phyloP scores from a whole-genome alignment of 2,329 filamentous ascomycete species.

The Arthrocladium fulminans region DNA sequence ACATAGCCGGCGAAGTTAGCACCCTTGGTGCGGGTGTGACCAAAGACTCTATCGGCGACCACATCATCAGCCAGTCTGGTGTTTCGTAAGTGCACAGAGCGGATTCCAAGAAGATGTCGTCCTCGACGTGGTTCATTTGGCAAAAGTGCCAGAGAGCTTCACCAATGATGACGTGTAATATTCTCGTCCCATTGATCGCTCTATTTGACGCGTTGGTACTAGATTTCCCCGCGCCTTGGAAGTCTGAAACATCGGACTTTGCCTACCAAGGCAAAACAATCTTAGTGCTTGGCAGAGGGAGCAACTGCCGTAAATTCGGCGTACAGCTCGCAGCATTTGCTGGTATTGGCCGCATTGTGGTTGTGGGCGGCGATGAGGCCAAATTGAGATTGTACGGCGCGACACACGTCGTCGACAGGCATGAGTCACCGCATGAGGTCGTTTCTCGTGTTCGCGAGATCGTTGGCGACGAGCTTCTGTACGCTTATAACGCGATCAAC shows the following conservation, averaged over 20 bases:
- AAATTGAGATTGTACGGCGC: conserved; percentile 31
- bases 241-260: conserved; percentile 14
- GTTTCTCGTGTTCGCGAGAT: conserved; percentile 27
- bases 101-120: conserved; percentile 35
- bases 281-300: conserved; percentile 24
- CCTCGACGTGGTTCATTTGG: conserved; percentile 24
- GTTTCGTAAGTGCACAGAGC: conserved; percentile 6
- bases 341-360: conserved; percentile 33
- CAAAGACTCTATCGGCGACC: conserved; percentile 25
- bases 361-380: conserved; percentile 27
- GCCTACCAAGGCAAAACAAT: conserved; percentile 17
- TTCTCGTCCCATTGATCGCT: conserved; percentile 27
- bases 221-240: conserved; percentile 23
- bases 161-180: conserved; percentile 32
- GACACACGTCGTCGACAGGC: conserved; percentile 36
- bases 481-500: conserved; percentile 32
- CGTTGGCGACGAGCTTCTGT: conserved; percentile 33
- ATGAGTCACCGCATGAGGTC: conserved; percentile 26
- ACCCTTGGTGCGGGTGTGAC: conserved; percentile 24
- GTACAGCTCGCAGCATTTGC: conserved; percentile 22
- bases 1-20: conserved; percentile 29
- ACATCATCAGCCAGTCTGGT: conserved; percentile 26
- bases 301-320: conserved; percentile 22
- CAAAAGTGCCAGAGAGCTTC: conserved; percentile 29
- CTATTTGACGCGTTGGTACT: conserved; percentile 30